Evolutionary conservation across 1,284 basidiomycete genomes (phyloP).

Genomic region (Ganoderma resinaceum): DNA sequence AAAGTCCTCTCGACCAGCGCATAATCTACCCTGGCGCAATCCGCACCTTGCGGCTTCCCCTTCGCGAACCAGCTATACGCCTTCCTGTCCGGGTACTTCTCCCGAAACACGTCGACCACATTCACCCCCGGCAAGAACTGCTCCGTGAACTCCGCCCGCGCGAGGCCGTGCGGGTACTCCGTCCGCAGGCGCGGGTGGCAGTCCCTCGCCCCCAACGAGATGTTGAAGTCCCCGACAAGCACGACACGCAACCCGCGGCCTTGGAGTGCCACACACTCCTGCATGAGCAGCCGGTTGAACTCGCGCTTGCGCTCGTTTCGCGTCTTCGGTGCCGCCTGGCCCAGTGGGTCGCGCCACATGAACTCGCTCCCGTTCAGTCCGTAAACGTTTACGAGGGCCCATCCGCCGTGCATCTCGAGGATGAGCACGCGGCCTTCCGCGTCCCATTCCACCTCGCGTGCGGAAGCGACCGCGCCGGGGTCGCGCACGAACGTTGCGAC

Average conservation of each 20-base stretch:
- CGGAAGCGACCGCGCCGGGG: conserved; percentile 22
- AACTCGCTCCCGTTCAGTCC: conserved; percentile 40
- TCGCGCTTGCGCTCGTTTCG: conserved; percentile 40
- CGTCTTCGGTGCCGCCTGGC: conserved; percentile 32
- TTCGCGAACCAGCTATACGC: conserved; percentile 40
- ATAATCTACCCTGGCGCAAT: conserved; percentile 38
- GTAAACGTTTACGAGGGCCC: conserved; percentile 40
- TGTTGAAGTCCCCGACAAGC: conserved; percentile 40
- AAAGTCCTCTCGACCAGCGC: conserved; percentile 34
- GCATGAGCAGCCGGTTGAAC: conserved; percentile 37
- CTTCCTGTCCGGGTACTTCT: conserved; percentile 27
- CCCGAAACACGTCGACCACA: conserved; percentile 36
- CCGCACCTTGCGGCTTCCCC: conserved; percentile 37
- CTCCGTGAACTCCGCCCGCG: conserved; percentile 36
- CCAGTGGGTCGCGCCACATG: conserved; percentile 37
- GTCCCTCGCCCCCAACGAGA: conserved; percentile 33
- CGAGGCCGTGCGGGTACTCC: conserved; percentile 36
- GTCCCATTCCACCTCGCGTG: conserved; percentile 38
- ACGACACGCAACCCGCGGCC: conserved; percentile 34
- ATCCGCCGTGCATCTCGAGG: conserved; percentile 36
- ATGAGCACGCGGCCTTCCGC: conserved; percentile 36
- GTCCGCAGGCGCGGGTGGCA: conserved; percentile 36
- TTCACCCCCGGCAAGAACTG: conserved; percentile 32
- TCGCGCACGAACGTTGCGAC: conserved; percentile 33
- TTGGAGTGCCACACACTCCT: conserved; percentile 35